phyloP scores from a whole-genome alignment of 140 eudicot genomes.

The Flaveria floridana region DNA sequence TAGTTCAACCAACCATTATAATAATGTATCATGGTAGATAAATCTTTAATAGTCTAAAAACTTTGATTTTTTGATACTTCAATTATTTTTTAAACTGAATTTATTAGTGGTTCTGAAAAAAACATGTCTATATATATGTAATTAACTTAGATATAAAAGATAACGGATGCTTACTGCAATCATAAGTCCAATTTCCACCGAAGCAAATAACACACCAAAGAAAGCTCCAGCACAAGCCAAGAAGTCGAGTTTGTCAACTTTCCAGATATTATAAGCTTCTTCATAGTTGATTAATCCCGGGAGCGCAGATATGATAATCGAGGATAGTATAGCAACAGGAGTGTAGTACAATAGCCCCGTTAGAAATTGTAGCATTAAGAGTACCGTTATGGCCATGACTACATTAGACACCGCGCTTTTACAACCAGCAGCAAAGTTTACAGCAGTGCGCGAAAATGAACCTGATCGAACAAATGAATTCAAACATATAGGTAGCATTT shows the following conservation, averaged over 20 bases:
- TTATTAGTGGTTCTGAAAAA: too few relatives aligned
- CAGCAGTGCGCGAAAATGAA: conserved; percentile 77
- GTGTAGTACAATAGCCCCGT: conserved; percentile 61
- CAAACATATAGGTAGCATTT: background rate
- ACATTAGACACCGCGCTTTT: conserved; percentile 62
- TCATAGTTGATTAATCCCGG: conserved; percentile 60
- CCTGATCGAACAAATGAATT: conserved; percentile 37
- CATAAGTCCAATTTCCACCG: conserved; percentile 66
- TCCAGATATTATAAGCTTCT: conserved; percentile 60
- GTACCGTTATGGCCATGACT: conserved; percentile 66
- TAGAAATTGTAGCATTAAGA: conserved; percentile 48
- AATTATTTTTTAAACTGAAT: too few relatives aligned
- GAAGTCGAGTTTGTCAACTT: conserved; percentile 67
- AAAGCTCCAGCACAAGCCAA: conserved; percentile 64
- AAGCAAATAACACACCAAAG: conserved; percentile 59
- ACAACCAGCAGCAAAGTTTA: conserved; percentile 60
- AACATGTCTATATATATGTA: background rate
- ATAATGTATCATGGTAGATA: too few relatives aligned
- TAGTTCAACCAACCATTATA: too few relatives aligned
- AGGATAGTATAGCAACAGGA: conserved; percentile 58
- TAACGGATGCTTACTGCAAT: conserved; percentile 44
- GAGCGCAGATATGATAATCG: conserved; percentile 62
- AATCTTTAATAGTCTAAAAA: too few relatives aligned
- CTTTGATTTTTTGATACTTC: too few relatives aligned
- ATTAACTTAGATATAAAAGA: background rate